These are phyloP conservation scores for Hippophae gyantsensis DNA, from an alignment of 306 rosid species.

Conservation along the genomic window DNA sequence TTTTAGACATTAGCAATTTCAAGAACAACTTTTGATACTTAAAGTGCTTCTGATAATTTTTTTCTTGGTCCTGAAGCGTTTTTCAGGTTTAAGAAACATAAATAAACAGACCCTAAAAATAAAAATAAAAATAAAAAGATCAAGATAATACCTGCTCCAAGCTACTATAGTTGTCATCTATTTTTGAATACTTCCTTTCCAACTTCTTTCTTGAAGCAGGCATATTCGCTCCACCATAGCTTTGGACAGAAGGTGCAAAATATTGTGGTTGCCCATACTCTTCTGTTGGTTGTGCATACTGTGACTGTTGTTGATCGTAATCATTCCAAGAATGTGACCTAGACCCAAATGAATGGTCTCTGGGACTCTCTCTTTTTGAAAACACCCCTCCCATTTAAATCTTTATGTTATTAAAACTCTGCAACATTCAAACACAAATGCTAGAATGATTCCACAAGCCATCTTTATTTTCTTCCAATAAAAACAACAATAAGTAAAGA, in stretches of 20 bases:
- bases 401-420: slow-evolving; percentile 21
- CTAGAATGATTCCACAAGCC: background rate
- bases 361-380: slow-evolving; percentile 44
- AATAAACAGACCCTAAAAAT: background rate
- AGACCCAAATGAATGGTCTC: slow-evolving; percentile 33
- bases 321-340: slow-evolving; percentile 31
- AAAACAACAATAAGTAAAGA: background rate
- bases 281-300: slow-evolving; percentile 34
- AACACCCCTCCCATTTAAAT: slow-evolving; percentile 60
- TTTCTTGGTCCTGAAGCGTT: background rate
- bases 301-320: slow-evolving; percentile 35
- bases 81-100: slow-evolving; percentile 7
- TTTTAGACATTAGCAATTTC: too few relatives aligned
- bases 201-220: slow-evolving; percentile 28
- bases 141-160: slow-evolving; percentile 55
- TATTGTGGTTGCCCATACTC: slow-evolving; percentile 28
- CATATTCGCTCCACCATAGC: slow-evolving; percentile 33
- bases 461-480: background rate
- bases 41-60: too few relatives aligned
- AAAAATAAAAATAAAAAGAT: too few relatives aligned
- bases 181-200: slow-evolving; percentile 56
- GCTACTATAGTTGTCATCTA: slow-evolving; percentile 55
- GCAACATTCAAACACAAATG: slow-evolving; percentile 6
- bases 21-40: too few relatives aligned
- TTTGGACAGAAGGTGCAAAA: slow-evolving; percentile 32